phyloP scores from a whole-genome alignment of 441 rosid genomes.

The Erodium chrysanthum region DNA sequence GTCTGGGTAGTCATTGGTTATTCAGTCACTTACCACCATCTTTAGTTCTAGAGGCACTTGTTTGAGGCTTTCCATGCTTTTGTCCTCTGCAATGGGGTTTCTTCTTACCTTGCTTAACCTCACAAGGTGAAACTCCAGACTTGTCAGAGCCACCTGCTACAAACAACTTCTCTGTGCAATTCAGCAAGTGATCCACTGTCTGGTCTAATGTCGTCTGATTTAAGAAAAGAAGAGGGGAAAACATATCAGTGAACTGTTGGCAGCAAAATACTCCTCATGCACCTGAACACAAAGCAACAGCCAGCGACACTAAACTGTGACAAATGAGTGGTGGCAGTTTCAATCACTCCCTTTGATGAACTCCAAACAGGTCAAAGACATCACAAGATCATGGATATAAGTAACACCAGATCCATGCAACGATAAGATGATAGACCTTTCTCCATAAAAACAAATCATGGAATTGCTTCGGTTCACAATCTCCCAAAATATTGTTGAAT shows the following conservation, averaged over 20 bases:
- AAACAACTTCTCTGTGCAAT: constrained; percentile 48
- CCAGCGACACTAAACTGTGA: background rate
- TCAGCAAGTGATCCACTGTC: constrained; percentile 55
- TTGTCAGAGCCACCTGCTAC: constrained; percentile 26
- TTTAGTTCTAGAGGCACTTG: constrained; percentile 21
- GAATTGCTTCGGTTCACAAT: background rate
- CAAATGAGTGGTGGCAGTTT: constrained; percentile 1
- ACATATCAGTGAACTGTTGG: background rate
- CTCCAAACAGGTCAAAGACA: constrained; percentile 8
- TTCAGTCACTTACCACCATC: constrained; percentile 37
- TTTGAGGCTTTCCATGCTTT: constrained; percentile 23
- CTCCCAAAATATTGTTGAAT: background rate
- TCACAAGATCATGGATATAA: background rate
- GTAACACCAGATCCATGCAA: background rate
- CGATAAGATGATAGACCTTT: background rate
- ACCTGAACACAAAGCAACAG: background rate
- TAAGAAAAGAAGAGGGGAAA: background rate
- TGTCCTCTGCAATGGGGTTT: constrained; percentile 19
- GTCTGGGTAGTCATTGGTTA: constrained; percentile 6
- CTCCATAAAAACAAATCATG: background rate
- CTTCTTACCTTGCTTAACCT: constrained; percentile 17
- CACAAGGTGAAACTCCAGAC: constrained; percentile 16
- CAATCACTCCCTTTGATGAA: constrained; percentile 5
- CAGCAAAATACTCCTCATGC: constrained; percentile 6
- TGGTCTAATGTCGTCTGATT: constrained; percentile 44